Evolutionary conservation across 2,329 filamentous ascomycete genomes (phyloP).

Genomic region (Arthrobotrys sphaeroides): DNA sequence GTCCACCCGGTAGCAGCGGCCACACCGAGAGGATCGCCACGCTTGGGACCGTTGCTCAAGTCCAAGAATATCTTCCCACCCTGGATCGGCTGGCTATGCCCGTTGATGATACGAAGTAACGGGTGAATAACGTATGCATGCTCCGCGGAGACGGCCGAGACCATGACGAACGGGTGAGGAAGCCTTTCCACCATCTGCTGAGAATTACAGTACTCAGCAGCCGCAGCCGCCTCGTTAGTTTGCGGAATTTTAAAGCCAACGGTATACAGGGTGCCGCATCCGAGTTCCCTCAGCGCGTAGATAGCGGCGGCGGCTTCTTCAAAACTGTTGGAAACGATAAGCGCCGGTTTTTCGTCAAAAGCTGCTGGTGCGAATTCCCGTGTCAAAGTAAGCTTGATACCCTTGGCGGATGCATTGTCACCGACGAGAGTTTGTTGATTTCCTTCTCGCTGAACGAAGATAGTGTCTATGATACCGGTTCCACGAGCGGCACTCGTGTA

Average conservation of each 20-base stretch:
- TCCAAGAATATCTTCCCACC: slow-evolving; percentile 79
- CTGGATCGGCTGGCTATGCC: slow-evolving; percentile 61
- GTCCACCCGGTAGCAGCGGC: slow-evolving; percentile 80
- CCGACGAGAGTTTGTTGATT: slow-evolving; percentile 71
- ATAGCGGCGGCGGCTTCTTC: slow-evolving; percentile 81
- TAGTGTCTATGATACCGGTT: slow-evolving; percentile 84
- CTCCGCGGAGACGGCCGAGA: slow-evolving; percentile 79
- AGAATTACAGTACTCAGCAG: slow-evolving; percentile 72
- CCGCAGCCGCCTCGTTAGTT: slow-evolving; percentile 69
- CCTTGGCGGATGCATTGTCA: slow-evolving; percentile 86
- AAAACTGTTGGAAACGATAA: slow-evolving; percentile 76
- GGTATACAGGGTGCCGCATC: slow-evolving; percentile 60
- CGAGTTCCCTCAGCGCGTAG: slow-evolving; percentile 79
- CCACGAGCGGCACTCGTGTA: slow-evolving; percentile 79
- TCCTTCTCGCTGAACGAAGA: slow-evolving; percentile 70
- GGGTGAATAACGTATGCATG: slow-evolving; percentile 82
- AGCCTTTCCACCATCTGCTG: slow-evolving; percentile 83
- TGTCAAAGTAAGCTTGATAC: slow-evolving; percentile 81
- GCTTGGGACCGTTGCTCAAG: slow-evolving; percentile 74
- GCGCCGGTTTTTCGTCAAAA: slow-evolving; percentile 77
- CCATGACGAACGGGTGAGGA: slow-evolving; percentile 81
- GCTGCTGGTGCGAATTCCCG: slow-evolving; percentile 84
- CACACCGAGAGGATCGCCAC: slow-evolving; percentile 74
- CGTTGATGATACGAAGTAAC: slow-evolving; percentile 74
- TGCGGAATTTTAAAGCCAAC: slow-evolving; percentile 57